phyloP scores from a whole-genome alignment of 1,284 basidiomycete genomes.

The Termitomyces sp. region DNA sequence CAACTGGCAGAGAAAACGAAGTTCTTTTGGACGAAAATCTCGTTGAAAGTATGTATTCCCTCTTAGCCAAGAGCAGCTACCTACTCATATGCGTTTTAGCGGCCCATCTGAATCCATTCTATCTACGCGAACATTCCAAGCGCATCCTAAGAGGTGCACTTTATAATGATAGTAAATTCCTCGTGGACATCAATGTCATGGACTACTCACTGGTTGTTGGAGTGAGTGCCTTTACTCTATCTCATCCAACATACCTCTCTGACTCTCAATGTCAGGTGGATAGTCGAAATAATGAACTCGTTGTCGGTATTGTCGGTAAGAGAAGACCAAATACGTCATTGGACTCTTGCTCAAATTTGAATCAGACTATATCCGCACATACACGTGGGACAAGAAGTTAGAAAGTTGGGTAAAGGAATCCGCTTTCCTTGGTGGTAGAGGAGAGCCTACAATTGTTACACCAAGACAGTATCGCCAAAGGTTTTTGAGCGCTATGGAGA shows the following conservation, averaged over 20 bases:
- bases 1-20: conserved; percentile 88
- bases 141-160: conserved; percentile 86
- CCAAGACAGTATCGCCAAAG: conserved; percentile 82
- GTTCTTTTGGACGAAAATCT: conserved; percentile 92
- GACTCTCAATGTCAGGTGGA: conserved; percentile 52
- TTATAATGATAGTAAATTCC: conserved; percentile 91
- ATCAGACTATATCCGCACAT: conserved; percentile 89
- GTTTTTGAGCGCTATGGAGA: conserved; percentile 89
- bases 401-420: conserved; percentile 98
- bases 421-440: conserved; percentile 79
- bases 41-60: conserved; percentile 61
- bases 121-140: conserved; percentile 93
- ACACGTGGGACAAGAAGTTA: conserved; percentile 97
- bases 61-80: not conserved
- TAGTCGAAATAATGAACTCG: conserved; percentile 74
- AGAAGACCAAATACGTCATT: conserved; percentile 8
- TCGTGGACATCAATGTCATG: conserved; percentile 97
- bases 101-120: conserved; percentile 77
- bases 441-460: conserved; percentile 91
- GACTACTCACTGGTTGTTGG: conserved; percentile 98
- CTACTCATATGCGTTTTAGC: conserved; percentile 36
- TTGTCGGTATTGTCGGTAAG: conserved; percentile 94
- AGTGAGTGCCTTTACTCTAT: conserved; percentile 27
- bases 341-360: not conserved
- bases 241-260: not conserved